Evolutionary conservation across 768 basidiomycete genomes (phyloP).

Genomic region (Lenzites betulinus): DNA sequence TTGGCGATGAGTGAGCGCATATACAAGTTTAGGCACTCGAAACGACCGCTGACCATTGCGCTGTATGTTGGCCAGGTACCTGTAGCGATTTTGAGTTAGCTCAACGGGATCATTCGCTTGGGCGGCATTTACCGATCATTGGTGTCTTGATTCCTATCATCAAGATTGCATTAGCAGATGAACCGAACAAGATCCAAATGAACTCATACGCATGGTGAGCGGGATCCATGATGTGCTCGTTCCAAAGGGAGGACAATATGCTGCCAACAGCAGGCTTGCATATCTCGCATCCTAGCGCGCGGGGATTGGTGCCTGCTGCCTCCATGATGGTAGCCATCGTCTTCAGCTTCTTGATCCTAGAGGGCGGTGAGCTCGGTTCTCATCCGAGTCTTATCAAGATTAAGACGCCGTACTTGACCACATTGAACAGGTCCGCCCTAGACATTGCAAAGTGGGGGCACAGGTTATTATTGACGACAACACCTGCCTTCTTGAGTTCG

Average conservation of each 20-base stretch:
- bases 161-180: neutral
- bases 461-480: constrained; percentile 56
- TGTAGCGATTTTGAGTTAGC: constrained; percentile 13
- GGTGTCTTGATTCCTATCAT: constrained; percentile 59
- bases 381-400: neutral
- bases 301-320: constrained; percentile 46
- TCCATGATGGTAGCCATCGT: constrained; percentile 58
- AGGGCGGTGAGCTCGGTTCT: neutral
- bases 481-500: constrained; percentile 70
- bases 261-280: constrained; percentile 70
- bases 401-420: constrained; percentile 44
- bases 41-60: constrained; percentile 46
- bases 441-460: constrained; percentile 68
- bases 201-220: constrained; percentile 53
- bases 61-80: constrained; percentile 72
- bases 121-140: constrained; percentile 48
- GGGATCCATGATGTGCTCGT: constrained; percentile 65
- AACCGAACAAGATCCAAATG: neutral
- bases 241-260: constrained; percentile 54
- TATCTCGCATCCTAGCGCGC: constrained; percentile 66
- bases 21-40: neutral
- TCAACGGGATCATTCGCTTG: constrained; percentile 44
- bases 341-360: constrained; percentile 57
- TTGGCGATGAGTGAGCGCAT: neutral
- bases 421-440: constrained; percentile 66